Percentiles rank a stretch among this genome's conserved stretches.
These are phyloP conservation scores for Dactylellina sp. DNA, from an alignment of 2,329 filamentous ascomycete species.

Conservation along the genomic window DNA sequence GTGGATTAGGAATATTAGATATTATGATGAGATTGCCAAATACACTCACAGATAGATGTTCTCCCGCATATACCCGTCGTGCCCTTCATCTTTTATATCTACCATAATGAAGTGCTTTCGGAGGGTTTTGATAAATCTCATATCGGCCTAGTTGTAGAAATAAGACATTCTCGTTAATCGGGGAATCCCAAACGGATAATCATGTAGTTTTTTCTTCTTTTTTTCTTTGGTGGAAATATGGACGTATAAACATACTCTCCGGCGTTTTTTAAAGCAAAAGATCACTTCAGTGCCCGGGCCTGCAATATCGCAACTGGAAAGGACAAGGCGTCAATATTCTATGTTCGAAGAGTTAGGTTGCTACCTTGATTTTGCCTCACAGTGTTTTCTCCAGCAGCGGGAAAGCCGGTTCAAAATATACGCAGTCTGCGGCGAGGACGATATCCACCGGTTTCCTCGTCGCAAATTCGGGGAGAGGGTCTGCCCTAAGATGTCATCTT, in stretches of 20 bases:
- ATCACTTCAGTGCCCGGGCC: conserved; percentile 69
- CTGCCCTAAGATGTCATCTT: conserved; percentile 67
- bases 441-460: conserved; percentile 75
- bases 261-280: conserved; percentile 95
- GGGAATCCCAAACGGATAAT: background rate
- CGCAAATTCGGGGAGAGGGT: conserved; percentile 70
- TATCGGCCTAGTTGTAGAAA: conserved; percentile 63
- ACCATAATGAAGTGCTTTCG: conserved; percentile 67
- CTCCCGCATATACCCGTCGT: conserved; percentile 65
- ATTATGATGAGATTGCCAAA: background rate
- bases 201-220: background rate
- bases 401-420: conserved; percentile 97
- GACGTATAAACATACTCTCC: conserved; percentile 69
- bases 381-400: conserved; percentile 85
- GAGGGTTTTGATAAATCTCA: conserved; percentile 68
- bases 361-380: conserved; percentile 64
- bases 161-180: conserved; percentile 27
- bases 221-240: background rate
- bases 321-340: conserved; percentile 4
- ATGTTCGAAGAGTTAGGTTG: background rate
- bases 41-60: conserved; percentile 67
- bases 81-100: conserved; percentile 67
- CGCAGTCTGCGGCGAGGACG: conserved; percentile 94
- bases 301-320: conserved; percentile 58
- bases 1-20: background rate